Conservation (phyloP, 2,329 filamentous ascomycete genomes). For the Botryosphaeria agaves region DNA sequence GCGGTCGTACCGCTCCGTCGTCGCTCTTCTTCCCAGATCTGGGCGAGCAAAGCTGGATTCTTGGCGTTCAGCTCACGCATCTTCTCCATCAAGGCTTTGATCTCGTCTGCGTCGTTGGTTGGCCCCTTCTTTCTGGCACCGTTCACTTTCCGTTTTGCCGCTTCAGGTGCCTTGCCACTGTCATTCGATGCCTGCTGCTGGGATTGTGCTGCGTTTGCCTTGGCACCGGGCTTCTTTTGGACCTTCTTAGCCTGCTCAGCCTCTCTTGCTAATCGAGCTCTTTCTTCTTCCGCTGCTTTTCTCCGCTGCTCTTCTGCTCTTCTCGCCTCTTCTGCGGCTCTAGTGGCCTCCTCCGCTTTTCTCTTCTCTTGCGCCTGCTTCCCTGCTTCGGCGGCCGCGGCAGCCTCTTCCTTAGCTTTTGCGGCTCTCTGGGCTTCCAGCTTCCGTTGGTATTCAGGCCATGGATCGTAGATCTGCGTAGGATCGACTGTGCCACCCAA, state of each 20-base stretch:
- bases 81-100: conserved; percentile 37
- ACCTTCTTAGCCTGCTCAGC: conserved; percentile 3
- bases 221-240: no score
- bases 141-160: no score
- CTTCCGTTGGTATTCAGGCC: conserved; percentile 29
- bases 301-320: conserved; percentile 8
- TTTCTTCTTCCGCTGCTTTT: conserved; percentile 10
- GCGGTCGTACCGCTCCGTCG: not conserved
- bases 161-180: conserved; percentile 3
- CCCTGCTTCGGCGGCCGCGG: conserved; percentile 12
- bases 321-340: conserved; percentile 9
- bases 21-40: conserved; percentile 38
- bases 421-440: conserved; percentile 11
- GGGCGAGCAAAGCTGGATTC: conserved; percentile 36
- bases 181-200: conserved; percentile 1
- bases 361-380: conserved; percentile 14
- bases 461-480: conserved; percentile 35
- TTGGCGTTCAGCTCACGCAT: conserved; percentile 39
- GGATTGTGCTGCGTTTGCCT: no score
- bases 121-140: no score
- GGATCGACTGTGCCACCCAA: conserved; percentile 28
- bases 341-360: conserved; percentile 6
- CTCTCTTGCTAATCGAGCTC: conserved; percentile 3
- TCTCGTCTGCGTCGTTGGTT: conserved; percentile 28
- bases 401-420: conserved; percentile 12